phyloP scores from a whole-genome alignment of 164 flowering plant genomes.

The Berberis vulgaris region DNA sequence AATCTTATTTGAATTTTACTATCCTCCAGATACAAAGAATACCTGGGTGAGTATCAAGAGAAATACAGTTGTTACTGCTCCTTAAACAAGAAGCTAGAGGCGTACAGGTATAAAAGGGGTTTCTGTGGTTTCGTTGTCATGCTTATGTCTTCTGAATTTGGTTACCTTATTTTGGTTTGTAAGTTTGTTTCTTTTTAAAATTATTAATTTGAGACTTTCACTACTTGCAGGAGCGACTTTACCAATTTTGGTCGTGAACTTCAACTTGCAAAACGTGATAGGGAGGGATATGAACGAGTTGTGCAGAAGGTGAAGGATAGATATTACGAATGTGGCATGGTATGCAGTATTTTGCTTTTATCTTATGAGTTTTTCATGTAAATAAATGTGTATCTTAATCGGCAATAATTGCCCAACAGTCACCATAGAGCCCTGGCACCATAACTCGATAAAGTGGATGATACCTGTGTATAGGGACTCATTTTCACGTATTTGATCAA shows the following conservation, averaged over 20 bases:
- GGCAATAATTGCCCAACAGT: not conserved
- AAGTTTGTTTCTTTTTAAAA: not conserved
- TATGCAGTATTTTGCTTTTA: constrained; percentile 15
- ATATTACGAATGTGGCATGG: constrained; percentile 59
- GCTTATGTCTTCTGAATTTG: too few species aligned
- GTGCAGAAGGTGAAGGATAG: constrained; percentile 55
- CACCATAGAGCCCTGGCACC: not conserved
- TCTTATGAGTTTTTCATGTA: not conserved
- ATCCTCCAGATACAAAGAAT: constrained; percentile 66
- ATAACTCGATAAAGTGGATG: too few species aligned
- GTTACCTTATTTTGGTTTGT: not conserved
- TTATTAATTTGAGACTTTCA: not conserved
- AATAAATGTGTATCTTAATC: not conserved
- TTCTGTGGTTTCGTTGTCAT: too few species aligned
- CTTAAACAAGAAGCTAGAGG: constrained; percentile 54
- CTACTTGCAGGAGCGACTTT: constrained; percentile 50
- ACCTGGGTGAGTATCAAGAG: constrained; percentile 69
- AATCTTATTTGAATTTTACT: too few species aligned
- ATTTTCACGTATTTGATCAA: too few species aligned
- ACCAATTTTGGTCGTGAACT: constrained; percentile 55
- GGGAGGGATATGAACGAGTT: constrained; percentile 38
- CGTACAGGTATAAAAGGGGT: constrained; percentile 39
- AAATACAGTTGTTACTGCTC: constrained; percentile 70
- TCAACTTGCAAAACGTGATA: constrained; percentile 59
- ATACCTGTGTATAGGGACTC: too few species aligned